phyloP scores from a whole-genome alignment of 2,329 filamentous ascomycete genomes.

The Gaeumannomyces tritici region DNA sequence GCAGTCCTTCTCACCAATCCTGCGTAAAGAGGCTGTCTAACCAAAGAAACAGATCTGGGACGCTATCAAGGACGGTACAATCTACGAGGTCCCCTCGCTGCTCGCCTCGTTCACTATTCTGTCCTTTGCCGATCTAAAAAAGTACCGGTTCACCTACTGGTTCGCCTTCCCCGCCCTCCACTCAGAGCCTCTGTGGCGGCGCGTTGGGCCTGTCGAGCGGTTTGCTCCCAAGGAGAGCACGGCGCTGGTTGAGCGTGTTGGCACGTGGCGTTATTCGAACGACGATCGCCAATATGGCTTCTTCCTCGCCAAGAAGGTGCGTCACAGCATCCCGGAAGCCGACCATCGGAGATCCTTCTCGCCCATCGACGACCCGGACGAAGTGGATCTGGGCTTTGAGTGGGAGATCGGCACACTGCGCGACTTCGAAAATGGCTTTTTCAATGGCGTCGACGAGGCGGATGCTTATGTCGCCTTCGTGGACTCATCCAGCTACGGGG shows the following conservation, averaged over 20 bases:
- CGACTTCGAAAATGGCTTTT: slow-evolving; percentile 80
- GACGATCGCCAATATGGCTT: slow-evolving; percentile 86
- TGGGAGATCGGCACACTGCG: slow-evolving; percentile 75
- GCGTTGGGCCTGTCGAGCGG: slow-evolving; percentile 40
- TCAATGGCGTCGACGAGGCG: slow-evolving; percentile 57
- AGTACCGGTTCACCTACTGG: slow-evolving; percentile 97
- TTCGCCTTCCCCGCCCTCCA: slow-evolving; percentile 93
- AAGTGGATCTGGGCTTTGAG: slow-evolving; percentile 49
- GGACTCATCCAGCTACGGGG: slow-evolving; percentile 82
- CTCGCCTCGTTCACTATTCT: slow-evolving; percentile 82
- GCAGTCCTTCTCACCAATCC: not conserved
- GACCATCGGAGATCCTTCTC: slow-evolving; percentile 13
- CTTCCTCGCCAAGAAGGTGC: slow-evolving; percentile 79
- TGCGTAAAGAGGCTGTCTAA: not conserved
- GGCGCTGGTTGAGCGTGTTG: slow-evolving; percentile 69
- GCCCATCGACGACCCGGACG: slow-evolving; percentile 39
- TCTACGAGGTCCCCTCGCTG: slow-evolving; percentile 88
- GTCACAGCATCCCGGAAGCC: slow-evolving; percentile 13
- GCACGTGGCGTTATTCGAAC: slow-evolving; percentile 77
- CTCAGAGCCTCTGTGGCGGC: slow-evolving; percentile 75
- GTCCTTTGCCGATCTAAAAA: slow-evolving; percentile 92
- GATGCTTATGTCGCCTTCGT: slow-evolving; percentile 81
- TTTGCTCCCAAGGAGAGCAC: slow-evolving; percentile 64
- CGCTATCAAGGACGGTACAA: slow-evolving; percentile 90
- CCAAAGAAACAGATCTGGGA: slow-evolving; percentile 71